Percentiles rank a stretch among this genome's conserved stretches.
Conservation (phyloP, 1,284 basidiomycete genomes). For the Ustilago hordei region DNA sequence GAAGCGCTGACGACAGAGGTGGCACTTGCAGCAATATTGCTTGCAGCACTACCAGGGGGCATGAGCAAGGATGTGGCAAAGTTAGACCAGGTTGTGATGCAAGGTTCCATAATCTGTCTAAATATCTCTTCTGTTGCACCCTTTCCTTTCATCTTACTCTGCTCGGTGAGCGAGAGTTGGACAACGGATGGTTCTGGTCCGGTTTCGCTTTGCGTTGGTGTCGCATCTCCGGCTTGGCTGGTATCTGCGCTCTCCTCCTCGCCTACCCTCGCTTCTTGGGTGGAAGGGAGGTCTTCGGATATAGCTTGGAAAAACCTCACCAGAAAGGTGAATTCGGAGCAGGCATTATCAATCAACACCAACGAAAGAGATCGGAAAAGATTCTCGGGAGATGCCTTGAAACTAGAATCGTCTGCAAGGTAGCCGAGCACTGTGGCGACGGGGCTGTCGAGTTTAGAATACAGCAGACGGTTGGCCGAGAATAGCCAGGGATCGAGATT, state of each 20-base stretch:
- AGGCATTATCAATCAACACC: constrained; percentile 65
- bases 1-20: constrained; percentile 6
- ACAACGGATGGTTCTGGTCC: constrained; percentile 48
- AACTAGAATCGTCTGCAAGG: constrained; percentile 57
- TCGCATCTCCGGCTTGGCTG: constrained; percentile 12
- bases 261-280: neutral
- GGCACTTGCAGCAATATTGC: constrained; percentile 4
- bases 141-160: constrained; percentile 23
- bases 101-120: constrained; percentile 67
- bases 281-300: neutral
- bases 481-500: constrained; percentile 47
- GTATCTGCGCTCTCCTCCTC: neutral
- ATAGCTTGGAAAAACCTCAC: constrained; percentile 62
- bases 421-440: constrained; percentile 61
- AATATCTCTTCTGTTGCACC: constrained; percentile 61
- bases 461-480: constrained; percentile 41
- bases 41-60: constrained; percentile 11
- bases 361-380: constrained; percentile 63
- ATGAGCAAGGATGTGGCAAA: constrained; percentile 50
- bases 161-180: constrained; percentile 42
- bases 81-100: constrained; percentile 36
- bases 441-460: constrained; percentile 46
- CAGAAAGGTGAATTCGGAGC: constrained; percentile 66
- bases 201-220: constrained; percentile 3
- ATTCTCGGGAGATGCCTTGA: constrained; percentile 58